Evolutionary conservation across 2,329 filamentous ascomycete species (phyloP), one percentile per base, ranked within the genome.

Genomic region (Myriangium duriaei): DNA sequence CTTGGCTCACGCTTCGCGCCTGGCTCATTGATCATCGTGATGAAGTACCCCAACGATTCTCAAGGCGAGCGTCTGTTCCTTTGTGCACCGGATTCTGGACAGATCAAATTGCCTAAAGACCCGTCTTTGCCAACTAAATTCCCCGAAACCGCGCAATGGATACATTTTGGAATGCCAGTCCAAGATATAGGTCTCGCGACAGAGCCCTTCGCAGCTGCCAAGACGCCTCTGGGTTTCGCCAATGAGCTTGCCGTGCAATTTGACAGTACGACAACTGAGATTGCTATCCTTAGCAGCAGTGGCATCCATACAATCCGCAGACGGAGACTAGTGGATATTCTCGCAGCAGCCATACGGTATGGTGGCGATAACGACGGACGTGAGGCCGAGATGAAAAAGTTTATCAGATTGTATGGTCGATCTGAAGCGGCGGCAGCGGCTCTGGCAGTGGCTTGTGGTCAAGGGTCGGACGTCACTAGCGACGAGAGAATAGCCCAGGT

Each of bases 201-300:
- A 1, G 71, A 72, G 34, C 74, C 81, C 0, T 88, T 86, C 49
- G 71, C 76, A 11, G 81, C 81, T 7, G 70, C 76, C 1, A 63
- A 62, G 9, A 72, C 74, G 16, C 81, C 83, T 0, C 55, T 76
- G 14, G 88, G 87, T 0, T 96, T 94, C 51, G 87, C 88, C 9
- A 98, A 98, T 49, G 91, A 98, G 60, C 67, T 96, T 40, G 85
- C 91, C 1, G 81, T 93, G n/a, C 92, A 98, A 50, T 98, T 91
- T 50, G 91, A 98, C 51, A 71, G 82, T 42, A 68, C 77, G 0
- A 72, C 81, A 0, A 76, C 80, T 35, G 88, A 98, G 54, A 77
- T 96, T 46, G 91, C 88, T 1, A 76, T 98, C 32, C 69, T 98
- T 38, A 96, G 91, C 19, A 93, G 91, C 50, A 85, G 76, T 11